Conservation (phyloP, 306 rosid genomes). For the Medicago ruthenica region DNA sequence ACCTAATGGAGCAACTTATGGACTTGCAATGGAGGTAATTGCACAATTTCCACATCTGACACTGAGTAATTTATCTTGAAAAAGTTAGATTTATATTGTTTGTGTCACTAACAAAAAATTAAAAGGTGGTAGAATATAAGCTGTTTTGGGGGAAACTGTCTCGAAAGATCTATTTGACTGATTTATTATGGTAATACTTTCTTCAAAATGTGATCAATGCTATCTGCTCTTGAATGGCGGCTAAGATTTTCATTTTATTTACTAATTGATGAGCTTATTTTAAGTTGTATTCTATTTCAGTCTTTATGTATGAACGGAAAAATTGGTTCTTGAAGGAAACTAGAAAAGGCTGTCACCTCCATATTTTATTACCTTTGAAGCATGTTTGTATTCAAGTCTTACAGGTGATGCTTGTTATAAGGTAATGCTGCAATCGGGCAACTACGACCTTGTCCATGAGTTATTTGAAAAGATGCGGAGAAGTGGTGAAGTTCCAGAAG, state of each 20-base stretch:
- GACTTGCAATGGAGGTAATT: conserved; percentile 98
- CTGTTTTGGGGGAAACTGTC: conserved; percentile 17
- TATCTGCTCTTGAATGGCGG: conserved; percentile 15
- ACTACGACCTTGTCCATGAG: conserved; percentile 78
- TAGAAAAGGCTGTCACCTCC: conserved; percentile 32
- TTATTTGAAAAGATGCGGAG: conserved; percentile 74
- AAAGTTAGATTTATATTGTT: background rate
- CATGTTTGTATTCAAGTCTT: conserved; percentile 53
- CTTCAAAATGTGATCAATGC: conserved; percentile 31
- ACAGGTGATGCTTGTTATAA: conserved; percentile 63
- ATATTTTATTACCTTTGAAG: conserved; percentile 47
- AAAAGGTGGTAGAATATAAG: conserved; percentile 5
- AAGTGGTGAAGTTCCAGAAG: conserved; percentile 75
- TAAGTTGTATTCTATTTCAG: conserved; percentile 34
- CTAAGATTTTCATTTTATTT: conserved; percentile 27
- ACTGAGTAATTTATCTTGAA: conserved; percentile 38
- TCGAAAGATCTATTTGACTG: conserved; percentile 5
- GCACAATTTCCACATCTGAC: conserved; percentile 33
- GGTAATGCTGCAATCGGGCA: conserved; percentile 90
- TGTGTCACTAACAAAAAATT: conserved; percentile 19
- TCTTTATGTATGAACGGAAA: conserved; percentile 28
- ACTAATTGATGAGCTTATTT: conserved; percentile 25
- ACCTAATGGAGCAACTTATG: conserved; percentile 88
- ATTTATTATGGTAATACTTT: conserved; percentile 8
- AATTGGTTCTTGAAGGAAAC: conserved; percentile 24